Evolutionary conservation across 495 filamentous ascomycete genomes (phyloP).

Genomic region (Talaromyces proteolyticus): DNA sequence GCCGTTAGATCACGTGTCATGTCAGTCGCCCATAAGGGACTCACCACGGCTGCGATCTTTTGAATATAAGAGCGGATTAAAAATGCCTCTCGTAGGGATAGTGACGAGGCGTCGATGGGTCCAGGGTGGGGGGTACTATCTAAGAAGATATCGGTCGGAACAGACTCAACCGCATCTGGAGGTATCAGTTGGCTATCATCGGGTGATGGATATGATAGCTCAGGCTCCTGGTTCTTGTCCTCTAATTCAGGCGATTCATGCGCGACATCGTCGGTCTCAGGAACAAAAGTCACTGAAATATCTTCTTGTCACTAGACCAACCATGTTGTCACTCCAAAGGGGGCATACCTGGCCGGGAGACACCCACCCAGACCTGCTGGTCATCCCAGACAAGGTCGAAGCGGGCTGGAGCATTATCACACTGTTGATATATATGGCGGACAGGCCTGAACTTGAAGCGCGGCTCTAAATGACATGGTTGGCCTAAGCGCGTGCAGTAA

Average conservation of each 20-base stretch:
- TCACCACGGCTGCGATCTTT: constrained; percentile 28
- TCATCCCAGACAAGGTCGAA: constrained; percentile 30
- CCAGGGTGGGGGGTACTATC: background rate
- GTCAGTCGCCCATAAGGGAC: constrained; percentile 2
- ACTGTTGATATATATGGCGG: constrained; percentile 31
- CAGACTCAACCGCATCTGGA: background rate
- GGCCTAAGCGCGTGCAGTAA: constrained; percentile 24
- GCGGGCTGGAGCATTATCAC: constrained; percentile 17
- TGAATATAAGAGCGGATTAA: constrained; percentile 29
- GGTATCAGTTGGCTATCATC: background rate
- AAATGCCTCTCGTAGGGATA: constrained; percentile 26
- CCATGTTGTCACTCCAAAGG: background rate
- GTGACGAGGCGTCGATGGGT: constrained; percentile 3
- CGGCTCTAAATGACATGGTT: constrained; percentile 27
- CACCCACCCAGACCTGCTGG: constrained; percentile 27
- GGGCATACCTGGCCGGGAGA: constrained; percentile 21
- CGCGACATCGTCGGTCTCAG: constrained; percentile 15
- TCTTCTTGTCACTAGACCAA: background rate
- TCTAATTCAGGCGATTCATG: background rate
- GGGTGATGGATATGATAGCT: background rate
- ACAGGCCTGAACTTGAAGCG: constrained; percentile 32
- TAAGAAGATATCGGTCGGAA: background rate
- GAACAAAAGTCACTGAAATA: constrained; percentile 25
- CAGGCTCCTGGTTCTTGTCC: background rate
- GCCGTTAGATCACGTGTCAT: background rate